These are phyloP conservation scores for Pinus albicaulis DNA, from an alignment of 75 land plant species.

Conservation along the genomic window DNA sequence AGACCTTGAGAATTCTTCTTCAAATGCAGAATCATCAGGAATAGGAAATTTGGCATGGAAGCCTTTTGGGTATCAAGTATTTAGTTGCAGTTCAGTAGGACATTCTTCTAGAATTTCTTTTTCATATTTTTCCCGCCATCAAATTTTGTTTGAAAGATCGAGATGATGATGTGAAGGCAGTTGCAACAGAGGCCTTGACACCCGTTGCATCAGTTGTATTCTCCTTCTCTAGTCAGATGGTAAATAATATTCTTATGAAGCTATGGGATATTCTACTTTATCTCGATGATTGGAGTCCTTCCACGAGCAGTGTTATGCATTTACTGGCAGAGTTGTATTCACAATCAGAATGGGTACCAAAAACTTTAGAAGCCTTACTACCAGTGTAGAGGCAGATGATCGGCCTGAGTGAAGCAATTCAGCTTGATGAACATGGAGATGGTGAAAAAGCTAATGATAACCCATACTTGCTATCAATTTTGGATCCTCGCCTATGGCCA, in stretches of 20 bases:
- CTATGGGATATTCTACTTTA: constrained; percentile 99
- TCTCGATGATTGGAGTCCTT: constrained; percentile 96
- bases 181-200: constrained; percentile 95
- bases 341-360: constrained; percentile 78
- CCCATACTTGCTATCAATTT: constrained; percentile 66
- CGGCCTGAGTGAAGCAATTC: constrained; percentile 65
- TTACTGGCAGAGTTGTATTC: constrained; percentile 93
- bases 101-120: no score
- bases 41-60: no score
- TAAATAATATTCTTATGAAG: constrained; percentile 78
- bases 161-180: constrained; percentile 99
- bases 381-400: constrained; percentile 32
- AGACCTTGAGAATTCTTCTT: no score
- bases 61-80: no score
- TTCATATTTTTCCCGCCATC: no score
- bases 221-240: constrained; percentile 40
- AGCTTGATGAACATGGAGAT: constrained; percentile 37
- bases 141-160: no score
- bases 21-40: no score
- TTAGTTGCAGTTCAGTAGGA: no score
- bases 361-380: constrained; percentile 23
- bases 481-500: constrained; percentile 95
- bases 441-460: constrained; percentile 32
- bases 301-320: constrained; percentile 99
- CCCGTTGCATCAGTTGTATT: constrained; percentile 82